phyloP scores from a whole-genome alignment of 768 basidiomycete species.

The Leccinum aurantiacum region DNA sequence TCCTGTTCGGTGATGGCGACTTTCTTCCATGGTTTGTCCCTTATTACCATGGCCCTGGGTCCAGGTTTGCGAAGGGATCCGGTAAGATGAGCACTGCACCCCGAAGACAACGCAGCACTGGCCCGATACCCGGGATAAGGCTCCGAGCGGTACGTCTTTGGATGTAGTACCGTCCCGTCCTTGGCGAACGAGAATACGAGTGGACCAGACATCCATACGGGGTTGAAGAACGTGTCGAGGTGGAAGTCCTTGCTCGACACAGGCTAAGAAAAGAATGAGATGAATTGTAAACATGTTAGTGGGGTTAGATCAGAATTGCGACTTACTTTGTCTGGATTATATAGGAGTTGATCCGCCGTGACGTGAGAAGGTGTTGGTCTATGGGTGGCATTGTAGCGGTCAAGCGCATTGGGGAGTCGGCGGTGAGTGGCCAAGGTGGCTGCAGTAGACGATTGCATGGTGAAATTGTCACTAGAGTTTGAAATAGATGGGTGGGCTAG shows the following conservation, averaged over 20 bases:
- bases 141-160: neutral
- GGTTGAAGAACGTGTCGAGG: conserved; percentile 46
- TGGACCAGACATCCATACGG: conserved; percentile 35
- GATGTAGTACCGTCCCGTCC: conserved; percentile 19
- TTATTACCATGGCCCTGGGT: neutral
- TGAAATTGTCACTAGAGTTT: neutral
- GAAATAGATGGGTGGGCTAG: neutral
- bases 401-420: neutral
- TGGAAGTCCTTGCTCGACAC: conserved; percentile 43
- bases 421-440: neutral
- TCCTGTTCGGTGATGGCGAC: conserved; percentile 30
- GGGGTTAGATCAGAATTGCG: neutral
- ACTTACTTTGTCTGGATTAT: conserved; percentile 5
- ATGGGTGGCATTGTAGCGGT: neutral
- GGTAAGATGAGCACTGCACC: neutral
- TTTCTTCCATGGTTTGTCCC: conserved; percentile 31
- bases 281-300: neutral
- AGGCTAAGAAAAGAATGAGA: neutral
- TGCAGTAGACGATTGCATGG: neutral
- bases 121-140: neutral
- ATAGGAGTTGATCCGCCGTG: neutral
- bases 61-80: neutral
- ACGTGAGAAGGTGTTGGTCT: neutral
- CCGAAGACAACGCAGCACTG: neutral
- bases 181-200: conserved; percentile 23